These are phyloP conservation scores for Ascoidea rubescens DNA, from an alignment of 805 yeast species.

Conservation along the genomic window DNA sequence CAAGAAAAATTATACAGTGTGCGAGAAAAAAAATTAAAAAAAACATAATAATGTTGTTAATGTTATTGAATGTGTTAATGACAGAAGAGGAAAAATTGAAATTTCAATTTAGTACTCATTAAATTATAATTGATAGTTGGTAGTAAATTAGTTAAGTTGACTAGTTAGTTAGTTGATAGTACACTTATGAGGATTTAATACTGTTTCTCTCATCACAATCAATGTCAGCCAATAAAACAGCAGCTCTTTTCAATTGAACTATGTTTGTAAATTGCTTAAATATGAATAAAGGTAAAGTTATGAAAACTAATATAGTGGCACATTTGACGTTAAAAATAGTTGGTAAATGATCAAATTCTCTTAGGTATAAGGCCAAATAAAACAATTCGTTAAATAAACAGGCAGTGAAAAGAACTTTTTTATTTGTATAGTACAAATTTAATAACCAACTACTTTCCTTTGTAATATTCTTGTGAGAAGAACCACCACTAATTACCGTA, in stretches of 20 bases:
- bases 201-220: constrained; percentile 46
- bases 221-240: constrained; percentile 57
- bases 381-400: constrained; percentile 92
- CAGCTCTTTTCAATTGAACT: constrained; percentile 80
- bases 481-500: constrained; percentile 62
- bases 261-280: constrained; percentile 87
- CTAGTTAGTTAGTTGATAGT: too few relatives aligned
- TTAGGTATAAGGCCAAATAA: constrained; percentile 77
- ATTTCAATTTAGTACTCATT: too few relatives aligned
- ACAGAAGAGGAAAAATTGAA: too few relatives aligned
- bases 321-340: constrained; percentile 12
- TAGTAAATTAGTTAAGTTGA: too few relatives aligned
- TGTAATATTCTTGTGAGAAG: constrained; percentile 74
- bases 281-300: constrained; percentile 66
- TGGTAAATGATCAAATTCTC: constrained; percentile 34
- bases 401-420: constrained; percentile 69
- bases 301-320: constrained; percentile 6
- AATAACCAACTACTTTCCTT: constrained; percentile 58
- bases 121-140: too few relatives aligned
- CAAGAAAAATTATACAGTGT: too few relatives aligned
- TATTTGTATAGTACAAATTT: constrained; percentile 76
- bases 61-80: too few relatives aligned
- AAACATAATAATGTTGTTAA: too few relatives aligned
- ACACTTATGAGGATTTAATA: neutral
- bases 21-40: too few relatives aligned